These are phyloP conservation scores for Trichopus zeylanicus DNA, from an alignment of 116 monocot species.

Conservation along the genomic window DNA sequence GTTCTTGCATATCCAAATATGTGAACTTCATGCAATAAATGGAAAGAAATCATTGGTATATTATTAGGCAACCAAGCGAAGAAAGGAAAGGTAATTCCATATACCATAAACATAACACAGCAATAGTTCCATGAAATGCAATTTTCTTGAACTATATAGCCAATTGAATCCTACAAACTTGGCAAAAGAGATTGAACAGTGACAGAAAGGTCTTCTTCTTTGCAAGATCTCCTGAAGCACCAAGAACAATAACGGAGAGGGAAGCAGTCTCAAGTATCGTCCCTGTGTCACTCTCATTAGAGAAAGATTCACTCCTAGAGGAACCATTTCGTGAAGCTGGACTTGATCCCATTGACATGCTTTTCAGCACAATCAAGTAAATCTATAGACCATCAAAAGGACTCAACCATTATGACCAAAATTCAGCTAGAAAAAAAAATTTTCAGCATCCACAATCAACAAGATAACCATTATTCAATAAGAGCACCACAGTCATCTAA, in stretches of 20 bases:
- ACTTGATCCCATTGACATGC: constrained; percentile 25
- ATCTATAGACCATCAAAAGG: background rate
- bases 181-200: constrained; percentile 77
- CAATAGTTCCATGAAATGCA: too few species aligned
- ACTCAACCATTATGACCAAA: background rate
- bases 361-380: background rate
- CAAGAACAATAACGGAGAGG: constrained; percentile 88
- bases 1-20: constrained; percentile 98
- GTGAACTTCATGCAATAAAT: constrained; percentile 44
- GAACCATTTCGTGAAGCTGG: constrained; percentile 21
- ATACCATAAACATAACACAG: too few species aligned
- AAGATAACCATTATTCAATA: too few species aligned
- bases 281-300: constrained; percentile 39
- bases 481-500: too few species aligned
- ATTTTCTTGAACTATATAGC: background rate
- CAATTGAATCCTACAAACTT: constrained; percentile 34
- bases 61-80: background rate
- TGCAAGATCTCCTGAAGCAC: constrained; percentile 95
- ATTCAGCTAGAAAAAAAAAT: background rate
- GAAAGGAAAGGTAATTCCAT: too few species aligned
- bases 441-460: too few species aligned
- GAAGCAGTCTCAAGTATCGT: constrained; percentile 41
- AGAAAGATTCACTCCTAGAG: constrained; percentile 30
- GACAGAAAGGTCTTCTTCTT: constrained; percentile 99
- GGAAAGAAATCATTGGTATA: background rate